phyloP scores from a whole-genome alignment of 73 alveolate species.

The Paramecium sexaurelia region DNA sequence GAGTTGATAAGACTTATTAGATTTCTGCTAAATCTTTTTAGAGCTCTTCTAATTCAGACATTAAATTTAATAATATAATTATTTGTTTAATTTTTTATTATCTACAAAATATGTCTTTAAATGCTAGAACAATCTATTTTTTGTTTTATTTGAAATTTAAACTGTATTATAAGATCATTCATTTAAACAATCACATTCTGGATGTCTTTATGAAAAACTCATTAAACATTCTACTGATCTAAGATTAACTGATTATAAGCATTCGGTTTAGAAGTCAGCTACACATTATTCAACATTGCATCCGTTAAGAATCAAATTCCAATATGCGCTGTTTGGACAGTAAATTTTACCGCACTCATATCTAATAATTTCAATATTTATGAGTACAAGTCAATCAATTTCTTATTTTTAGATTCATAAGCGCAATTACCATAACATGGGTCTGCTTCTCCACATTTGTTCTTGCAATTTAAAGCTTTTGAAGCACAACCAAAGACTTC shows the following conservation, averaged over 20 bases:
- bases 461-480: constrained; percentile 38
- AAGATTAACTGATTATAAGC: background rate
- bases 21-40: background rate
- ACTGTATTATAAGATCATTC: background rate
- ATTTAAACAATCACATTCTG: constrained; percentile 16
- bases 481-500: constrained; percentile 56
- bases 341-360: background rate
- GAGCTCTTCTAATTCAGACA: constrained; percentile 38
- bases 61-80: background rate
- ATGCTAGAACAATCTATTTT: background rate
- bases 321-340: background rate
- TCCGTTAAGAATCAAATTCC: background rate
- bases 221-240: constrained; percentile 15
- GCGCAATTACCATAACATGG: constrained; percentile 11
- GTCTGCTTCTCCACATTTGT: constrained; percentile 31
- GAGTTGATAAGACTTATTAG: background rate
- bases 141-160: background rate
- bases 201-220: background rate
- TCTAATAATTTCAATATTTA: background rate
- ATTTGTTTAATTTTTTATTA: background rate
- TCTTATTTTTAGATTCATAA: constrained; percentile 3
- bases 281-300: constrained; percentile 32
- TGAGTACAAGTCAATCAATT: constrained; percentile 20
- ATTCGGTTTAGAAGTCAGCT: constrained; percentile 27
- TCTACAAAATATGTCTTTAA: background rate